Percentiles rank a stretch among this genome's conserved stretches.
Evolutionary conservation across 2,329 filamentous ascomycete species (phyloP).

Genomic region (Xylariales sp.): DNA sequence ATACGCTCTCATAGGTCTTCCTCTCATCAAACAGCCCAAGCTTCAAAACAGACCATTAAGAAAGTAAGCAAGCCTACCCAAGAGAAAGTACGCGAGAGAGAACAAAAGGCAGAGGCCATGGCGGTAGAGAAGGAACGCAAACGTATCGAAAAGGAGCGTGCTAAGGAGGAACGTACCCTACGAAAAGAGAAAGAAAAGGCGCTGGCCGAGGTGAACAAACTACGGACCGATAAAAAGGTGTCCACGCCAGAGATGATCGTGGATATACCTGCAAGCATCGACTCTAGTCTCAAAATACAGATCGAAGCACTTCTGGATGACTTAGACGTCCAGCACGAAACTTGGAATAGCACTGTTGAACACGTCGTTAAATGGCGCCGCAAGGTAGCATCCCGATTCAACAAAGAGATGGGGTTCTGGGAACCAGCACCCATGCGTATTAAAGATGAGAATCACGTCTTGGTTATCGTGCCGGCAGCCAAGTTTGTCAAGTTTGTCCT

Average conservation of each 20-base stretch:
- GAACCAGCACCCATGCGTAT: constrained; percentile 68
- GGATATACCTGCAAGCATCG: constrained; percentile 70
- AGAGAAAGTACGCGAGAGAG: constrained; percentile 55
- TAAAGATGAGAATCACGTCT: constrained; percentile 68
- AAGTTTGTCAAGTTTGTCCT: constrained; percentile 73
- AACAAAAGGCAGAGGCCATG: constrained; percentile 60
- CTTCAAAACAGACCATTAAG: constrained; percentile 29
- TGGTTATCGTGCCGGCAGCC: constrained; percentile 71
- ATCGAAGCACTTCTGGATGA: constrained; percentile 63
- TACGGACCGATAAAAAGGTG: constrained; percentile 77
- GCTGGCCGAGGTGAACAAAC: constrained; percentile 78
- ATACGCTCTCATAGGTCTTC: constrained; percentile 37
- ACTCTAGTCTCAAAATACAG: constrained; percentile 58
- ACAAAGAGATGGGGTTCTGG: constrained; percentile 71
- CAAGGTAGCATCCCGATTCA: constrained; percentile 72
- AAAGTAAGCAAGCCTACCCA: constrained; percentile 48
- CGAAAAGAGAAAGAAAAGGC: constrained; percentile 75
- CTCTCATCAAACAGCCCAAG: constrained; percentile 39
- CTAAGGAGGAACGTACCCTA: constrained; percentile 69
- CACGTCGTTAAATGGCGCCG: constrained; percentile 75
- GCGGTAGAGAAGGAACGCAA: constrained; percentile 67
- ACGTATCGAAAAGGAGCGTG: constrained; percentile 66
- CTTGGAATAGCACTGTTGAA: constrained; percentile 59
- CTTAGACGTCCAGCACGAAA: constrained; percentile 60
- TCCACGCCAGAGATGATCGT: constrained; percentile 83